A percentile compares a stretch with the other conserved stretches of the same genome.
These are phyloP conservation scores for Pythium aquatile DNA, from an alignment of 352 stramenopile species.

Conservation along the genomic window DNA sequence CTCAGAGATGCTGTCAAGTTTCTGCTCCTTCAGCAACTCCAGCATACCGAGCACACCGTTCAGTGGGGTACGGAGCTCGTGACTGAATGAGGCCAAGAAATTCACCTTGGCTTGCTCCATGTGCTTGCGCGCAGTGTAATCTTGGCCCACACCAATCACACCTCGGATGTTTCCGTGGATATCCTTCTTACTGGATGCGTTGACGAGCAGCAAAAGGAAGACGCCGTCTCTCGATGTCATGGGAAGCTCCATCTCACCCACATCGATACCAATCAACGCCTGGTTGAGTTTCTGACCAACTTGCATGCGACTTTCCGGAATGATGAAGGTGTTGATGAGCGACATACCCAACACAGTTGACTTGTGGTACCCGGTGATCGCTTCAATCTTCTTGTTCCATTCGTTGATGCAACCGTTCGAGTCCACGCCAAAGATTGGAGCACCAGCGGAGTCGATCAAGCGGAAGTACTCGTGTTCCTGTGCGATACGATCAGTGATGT, in stretches of 20 bases:
- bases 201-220: conserved; percentile 70
- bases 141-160: conserved; percentile 89
- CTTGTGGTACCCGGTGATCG: conserved; percentile 77
- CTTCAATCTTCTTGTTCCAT: conserved; percentile 82
- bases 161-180: conserved; percentile 88
- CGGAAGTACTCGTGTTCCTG: conserved; percentile 61
- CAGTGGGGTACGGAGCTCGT: conserved; percentile 69
- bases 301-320: conserved; percentile 56
- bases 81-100: conserved; percentile 77
- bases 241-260: conserved; percentile 79
- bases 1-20: conserved; percentile 50
- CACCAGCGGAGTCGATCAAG: conserved; percentile 64
- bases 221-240: conserved; percentile 68
- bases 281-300: conserved; percentile 70
- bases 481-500: conserved; percentile 61
- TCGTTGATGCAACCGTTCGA: conserved; percentile 78
- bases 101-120: conserved; percentile 83
- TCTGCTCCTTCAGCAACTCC: conserved; percentile 69
- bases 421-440: conserved; percentile 80
- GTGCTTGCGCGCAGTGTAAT: conserved; percentile 85
- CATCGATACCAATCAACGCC: conserved; percentile 70
- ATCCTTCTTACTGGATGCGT: conserved; percentile 83
- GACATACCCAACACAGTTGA: conserved; percentile 64
- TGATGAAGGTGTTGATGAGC: conserved; percentile 79
- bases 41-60: conserved; percentile 79